These are phyloP conservation scores for Tardiomyces depauwii DNA, from an alignment of 1,139 yeast genomes.

Conservation along the genomic window DNA sequence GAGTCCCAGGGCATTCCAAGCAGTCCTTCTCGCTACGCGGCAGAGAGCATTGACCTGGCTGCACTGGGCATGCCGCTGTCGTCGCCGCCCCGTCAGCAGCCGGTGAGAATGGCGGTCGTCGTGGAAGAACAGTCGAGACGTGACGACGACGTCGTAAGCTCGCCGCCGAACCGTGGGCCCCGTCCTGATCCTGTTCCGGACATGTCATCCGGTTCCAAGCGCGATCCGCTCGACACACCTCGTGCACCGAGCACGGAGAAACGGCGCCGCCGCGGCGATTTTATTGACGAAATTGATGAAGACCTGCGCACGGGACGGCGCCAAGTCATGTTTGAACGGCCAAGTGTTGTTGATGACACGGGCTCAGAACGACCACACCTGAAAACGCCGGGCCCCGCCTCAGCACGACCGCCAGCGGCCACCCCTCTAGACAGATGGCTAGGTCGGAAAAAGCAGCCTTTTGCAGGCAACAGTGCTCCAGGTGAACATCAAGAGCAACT, in stretches of 20 bases:
- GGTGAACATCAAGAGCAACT: constrained; percentile 2
- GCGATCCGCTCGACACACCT: background rate
- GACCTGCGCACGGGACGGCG: constrained; percentile 9
- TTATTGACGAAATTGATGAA: constrained; percentile 11
- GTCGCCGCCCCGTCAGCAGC: background rate
- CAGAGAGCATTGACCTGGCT: background rate
- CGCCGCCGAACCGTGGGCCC: too few relatives aligned
- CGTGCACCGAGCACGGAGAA: background rate
- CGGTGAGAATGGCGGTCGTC: background rate
- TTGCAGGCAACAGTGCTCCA: background rate
- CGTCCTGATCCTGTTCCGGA: too few relatives aligned
- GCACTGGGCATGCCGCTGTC: background rate
- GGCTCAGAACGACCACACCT: too few relatives aligned
- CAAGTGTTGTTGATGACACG: too few relatives aligned
- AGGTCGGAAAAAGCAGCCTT: background rate
- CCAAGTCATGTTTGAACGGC: constrained; percentile 6
- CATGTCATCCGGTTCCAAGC: too few relatives aligned
- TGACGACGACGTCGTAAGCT: background rate
- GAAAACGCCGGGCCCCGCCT: too few relatives aligned
- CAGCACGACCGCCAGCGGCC: background rate
- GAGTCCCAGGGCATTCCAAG: background rate
- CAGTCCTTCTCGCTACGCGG: background rate
- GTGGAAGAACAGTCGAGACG: background rate
- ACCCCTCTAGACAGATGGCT: background rate
- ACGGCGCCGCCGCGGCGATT: constrained; percentile 1